Evolutionary conservation across 208 protist species (phyloP), one percentile per base, ranked within the genome.

Genomic region (Trypanosoma platydactyli): DNA sequence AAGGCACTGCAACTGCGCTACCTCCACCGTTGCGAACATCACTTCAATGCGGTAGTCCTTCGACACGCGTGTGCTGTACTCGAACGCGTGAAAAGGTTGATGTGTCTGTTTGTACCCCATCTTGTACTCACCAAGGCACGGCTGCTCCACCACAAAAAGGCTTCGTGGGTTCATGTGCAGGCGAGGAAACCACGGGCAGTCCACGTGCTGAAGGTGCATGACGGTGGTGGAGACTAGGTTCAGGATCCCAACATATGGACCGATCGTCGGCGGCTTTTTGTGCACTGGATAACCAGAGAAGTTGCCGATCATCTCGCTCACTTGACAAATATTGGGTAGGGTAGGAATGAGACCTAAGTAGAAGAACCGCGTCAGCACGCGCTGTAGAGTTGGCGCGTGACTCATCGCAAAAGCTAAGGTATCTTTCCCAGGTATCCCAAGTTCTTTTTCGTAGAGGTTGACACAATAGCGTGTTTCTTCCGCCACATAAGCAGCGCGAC

Each of bases 1-100:
- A 33, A 96, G 76, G 44, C 81, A 80, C 38, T 53, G 74, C 54
- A 65, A 79, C 44, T 93, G 85, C 55, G 76, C 72, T 40, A 72
- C 79, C 67, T 96, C 88, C 29, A 96, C 91, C 0, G 81, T 88
- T 3, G 91, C 91, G 52, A 96, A 96, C 45, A 94, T 70, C 30
- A 96, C 80, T 71, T 96, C 91, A 50, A 96, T 88, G 25, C 89
- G 86, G 78, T 96, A 96, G 73, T 96, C 91, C 67, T 91, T 92
- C 22, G 91, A 94, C 20, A 94, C 75, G 44, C 88, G 86, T 35
- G 85, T 94, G 48, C 75, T 85, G 80, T 94, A 93, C 66, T 96
- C 87, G 67, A 94, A 94, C 12, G 83, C 53, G 77, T 92, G 88
- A 55, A 94, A 94, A 0, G 91, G 86, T 69, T 94, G 85, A 58